Evolutionary conservation across 2,329 filamentous ascomycete species (phyloP), one percentile per base, ranked within the genome.

Genomic region (Chrysosphaeria jannelii): DNA sequence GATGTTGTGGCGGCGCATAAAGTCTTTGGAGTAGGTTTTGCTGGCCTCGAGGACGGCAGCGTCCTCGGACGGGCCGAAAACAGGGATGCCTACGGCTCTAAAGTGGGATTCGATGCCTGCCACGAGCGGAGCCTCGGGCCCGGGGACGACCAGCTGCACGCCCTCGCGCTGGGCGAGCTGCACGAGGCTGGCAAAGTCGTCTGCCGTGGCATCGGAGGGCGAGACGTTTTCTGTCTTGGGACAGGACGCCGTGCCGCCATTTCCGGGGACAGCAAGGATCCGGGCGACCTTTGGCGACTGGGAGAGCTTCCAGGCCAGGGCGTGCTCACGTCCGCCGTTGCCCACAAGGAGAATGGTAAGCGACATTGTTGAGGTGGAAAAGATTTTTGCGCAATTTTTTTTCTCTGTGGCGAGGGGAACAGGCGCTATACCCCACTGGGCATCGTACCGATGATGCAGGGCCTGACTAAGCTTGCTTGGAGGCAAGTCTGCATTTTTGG

Each of bases 1-100:
- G 35, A 97, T 89, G 36, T 58, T 57, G 47, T 89, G 64, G 33
- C 68, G 65, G 44, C 71, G 68, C 85, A 93, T 97, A 40, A 93
- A 93, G 44, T 93, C 79, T 43, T 97, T 97, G 30, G 74, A 78
- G 44, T 88, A 93, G 8, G 81, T 74, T 53, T 97, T 97, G 48
- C 74, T 88, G 29, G 85, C 85, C 46, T 97, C 85, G 58, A 97
- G 75, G 21, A 61, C 59, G 10, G 85, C 79, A 12, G 85, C 81
- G 23, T 63, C 62, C 46, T 71, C 65, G 27, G 66, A 71, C 5
- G 85, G 85, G 2, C 81, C 85, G 39, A 91, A 93, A 44, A 64
- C 69, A 34, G 61, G 57, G 39, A 90, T 76, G 22, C 68, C 66
- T 23, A 58, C 67, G 24, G 46, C 42, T 31, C 61, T 54, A 50